phyloP scores from a whole-genome alignment of 1,284 basidiomycete genomes.

The Mycena citricolor region DNA sequence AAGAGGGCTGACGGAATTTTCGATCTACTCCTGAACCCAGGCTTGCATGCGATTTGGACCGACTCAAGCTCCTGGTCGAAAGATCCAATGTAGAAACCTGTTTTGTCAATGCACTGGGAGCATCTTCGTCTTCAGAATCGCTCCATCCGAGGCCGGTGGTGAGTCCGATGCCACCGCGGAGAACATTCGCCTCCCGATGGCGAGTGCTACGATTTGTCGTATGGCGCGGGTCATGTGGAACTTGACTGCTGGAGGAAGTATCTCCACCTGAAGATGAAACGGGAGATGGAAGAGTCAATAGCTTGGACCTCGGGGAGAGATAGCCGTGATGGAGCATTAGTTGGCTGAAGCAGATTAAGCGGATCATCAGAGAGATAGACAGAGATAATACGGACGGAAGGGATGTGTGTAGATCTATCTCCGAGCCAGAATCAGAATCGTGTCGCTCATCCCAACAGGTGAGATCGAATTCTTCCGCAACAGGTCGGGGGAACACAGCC shows the following conservation, averaged over 20 bases:
- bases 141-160: constrained; percentile 84
- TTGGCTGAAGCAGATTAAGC: constrained; percentile 43
- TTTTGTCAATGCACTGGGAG: constrained; percentile 69
- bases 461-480: background rate
- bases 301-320: constrained; percentile 71
- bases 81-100: constrained; percentile 59
- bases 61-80: constrained; percentile 36
- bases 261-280: constrained; percentile 50
- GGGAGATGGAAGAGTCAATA: constrained; percentile 56
- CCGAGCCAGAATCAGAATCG: constrained; percentile 53
- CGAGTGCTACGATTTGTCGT: constrained; percentile 60
- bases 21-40: too few species aligned
- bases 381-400: constrained; percentile 58
- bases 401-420: constrained; percentile 74
- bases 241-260: too few species aligned
- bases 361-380: constrained; percentile 3
- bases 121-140: constrained; percentile 77
- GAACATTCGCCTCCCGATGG: constrained; percentile 69
- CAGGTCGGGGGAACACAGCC: background rate
- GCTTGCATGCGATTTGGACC: constrained; percentile 32
- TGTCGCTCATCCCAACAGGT: constrained; percentile 21
- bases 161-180: constrained; percentile 71
- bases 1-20: too few species aligned
- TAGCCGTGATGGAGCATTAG: constrained; percentile 74
- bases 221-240: constrained; percentile 55